Evolutionary conservation across 495 filamentous ascomycete species (phyloP).

Genomic region (Penicillium samsonianum): DNA sequence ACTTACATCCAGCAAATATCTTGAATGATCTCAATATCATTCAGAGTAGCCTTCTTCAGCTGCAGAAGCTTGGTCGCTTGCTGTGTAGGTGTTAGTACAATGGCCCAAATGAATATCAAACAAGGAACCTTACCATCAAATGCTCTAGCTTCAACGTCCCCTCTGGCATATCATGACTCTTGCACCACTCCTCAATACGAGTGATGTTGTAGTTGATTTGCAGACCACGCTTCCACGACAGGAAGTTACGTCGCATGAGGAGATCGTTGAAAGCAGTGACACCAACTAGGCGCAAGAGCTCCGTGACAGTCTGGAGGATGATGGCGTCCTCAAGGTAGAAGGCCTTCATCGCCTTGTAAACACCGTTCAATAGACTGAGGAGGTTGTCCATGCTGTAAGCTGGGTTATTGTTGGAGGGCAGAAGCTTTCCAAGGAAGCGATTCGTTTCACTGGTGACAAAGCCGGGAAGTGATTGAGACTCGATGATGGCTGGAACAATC

Average conservation of each 20-base stretch:
- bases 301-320: conserved; percentile 90
- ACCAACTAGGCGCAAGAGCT: conserved; percentile 89
- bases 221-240: conserved; percentile 98
- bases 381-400: conserved; percentile 99
- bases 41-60: conserved; percentile 97
- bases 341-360: conserved; percentile 96
- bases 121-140: conserved; percentile 70
- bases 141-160: conserved; percentile 97
- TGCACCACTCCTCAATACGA: conserved; percentile 99
- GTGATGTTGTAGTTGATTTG: conserved; percentile 99
- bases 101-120: neutral
- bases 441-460: conserved; percentile 99
- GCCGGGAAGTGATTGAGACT: conserved; percentile 95
- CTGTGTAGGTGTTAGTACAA: conserved; percentile 46
- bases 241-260: conserved; percentile 95
- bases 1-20: conserved; percentile 99
- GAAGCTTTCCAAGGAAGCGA: conserved; percentile 93
- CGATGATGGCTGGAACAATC: conserved; percentile 99
- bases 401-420: conserved; percentile 82
- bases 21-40: conserved; percentile 99
- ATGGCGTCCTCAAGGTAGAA: conserved; percentile 97
- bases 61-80: conserved; percentile 99
- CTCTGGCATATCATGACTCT: conserved; percentile 99
- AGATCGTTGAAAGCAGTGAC: conserved; percentile 99
- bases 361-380: conserved; percentile 92